Evolutionary conservation across 257 asterid genomes (phyloP).

Genomic region (Catharanthus roseus): DNA sequence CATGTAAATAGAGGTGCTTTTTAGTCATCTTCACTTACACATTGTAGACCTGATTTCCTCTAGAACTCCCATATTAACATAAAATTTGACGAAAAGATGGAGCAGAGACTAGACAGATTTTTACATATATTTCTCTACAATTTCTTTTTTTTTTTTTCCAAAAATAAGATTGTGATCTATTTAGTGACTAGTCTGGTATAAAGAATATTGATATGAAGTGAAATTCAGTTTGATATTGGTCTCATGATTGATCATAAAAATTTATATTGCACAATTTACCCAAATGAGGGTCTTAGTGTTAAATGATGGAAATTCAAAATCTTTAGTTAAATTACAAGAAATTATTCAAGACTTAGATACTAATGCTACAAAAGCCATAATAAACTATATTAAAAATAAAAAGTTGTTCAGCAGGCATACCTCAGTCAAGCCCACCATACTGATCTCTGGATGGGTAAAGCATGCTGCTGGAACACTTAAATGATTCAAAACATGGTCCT

Average conservation of each 20-base stretch:
- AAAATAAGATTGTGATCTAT: not conserved
- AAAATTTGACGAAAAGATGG: not conserved
- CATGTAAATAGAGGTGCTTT: not conserved
- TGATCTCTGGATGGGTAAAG: conserved; percentile 98
- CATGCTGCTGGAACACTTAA: conserved; percentile 98
- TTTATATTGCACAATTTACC: not conserved
- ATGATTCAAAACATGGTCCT: conserved; percentile 85
- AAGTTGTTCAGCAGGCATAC: conserved; percentile 28
- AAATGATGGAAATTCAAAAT: not conserved
- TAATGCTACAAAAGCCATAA: not conserved
- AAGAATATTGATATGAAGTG: not conserved
- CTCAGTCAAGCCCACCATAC: conserved; percentile 98
- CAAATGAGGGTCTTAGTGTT: not conserved
- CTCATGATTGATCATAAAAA: not conserved
- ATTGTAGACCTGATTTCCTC: not conserved
- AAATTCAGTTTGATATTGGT: not conserved
- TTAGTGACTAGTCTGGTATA: too few relatives aligned
- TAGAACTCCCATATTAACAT: not conserved
- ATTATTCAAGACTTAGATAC: not conserved
- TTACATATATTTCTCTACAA: not conserved
- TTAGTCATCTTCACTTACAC: not conserved
- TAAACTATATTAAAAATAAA: not conserved
- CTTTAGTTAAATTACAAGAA: not conserved
- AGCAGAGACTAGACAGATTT: not conserved
- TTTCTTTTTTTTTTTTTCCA: not conserved